These are phyloP conservation scores for Ceratocystis harringtonii DNA, from an alignment of 2,329 filamentous ascomycete species.

Conservation along the genomic window DNA sequence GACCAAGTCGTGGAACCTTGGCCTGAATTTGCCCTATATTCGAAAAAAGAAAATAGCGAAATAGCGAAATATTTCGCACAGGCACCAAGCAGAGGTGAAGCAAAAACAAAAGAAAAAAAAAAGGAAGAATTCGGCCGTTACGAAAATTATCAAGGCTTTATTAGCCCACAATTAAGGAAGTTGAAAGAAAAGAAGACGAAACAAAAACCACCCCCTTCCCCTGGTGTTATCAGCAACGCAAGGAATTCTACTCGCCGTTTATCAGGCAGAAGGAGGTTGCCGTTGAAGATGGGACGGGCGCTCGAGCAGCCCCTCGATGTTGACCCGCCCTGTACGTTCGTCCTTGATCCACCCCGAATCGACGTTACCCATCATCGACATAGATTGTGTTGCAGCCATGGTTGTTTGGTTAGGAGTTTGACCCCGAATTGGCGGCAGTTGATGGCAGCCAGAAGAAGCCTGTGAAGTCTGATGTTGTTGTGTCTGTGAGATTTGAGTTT, in stretches of 20 bases:
- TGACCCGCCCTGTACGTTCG: conserved; percentile 38
- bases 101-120: too few relatives aligned
- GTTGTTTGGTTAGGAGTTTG: conserved; percentile 18
- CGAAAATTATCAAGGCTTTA: conserved; percentile 1
- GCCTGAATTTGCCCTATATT: neutral
- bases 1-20: neutral
- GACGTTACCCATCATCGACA: conserved; percentile 10
- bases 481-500: conserved; percentile 7
- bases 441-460: conserved; percentile 21
- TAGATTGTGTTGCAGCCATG: conserved; percentile 2
- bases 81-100: neutral
- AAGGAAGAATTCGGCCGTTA: neutral
- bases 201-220: neutral
- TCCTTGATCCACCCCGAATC: conserved; percentile 28
- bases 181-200: conserved; percentile 1
- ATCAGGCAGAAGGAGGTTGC: conserved; percentile 18
- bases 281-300: conserved; percentile 29
- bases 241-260: neutral
- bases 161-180: neutral
- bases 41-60: neutral
- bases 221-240: neutral
- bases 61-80: neutral
- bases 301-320: conserved; percentile 48
- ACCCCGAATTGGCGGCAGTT: conserved; percentile 35
- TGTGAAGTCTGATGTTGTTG: conserved; percentile 11